phyloP scores from a whole-genome alignment of 2,329 filamentous ascomycete species.

The Sclerotinia borealis region DNA sequence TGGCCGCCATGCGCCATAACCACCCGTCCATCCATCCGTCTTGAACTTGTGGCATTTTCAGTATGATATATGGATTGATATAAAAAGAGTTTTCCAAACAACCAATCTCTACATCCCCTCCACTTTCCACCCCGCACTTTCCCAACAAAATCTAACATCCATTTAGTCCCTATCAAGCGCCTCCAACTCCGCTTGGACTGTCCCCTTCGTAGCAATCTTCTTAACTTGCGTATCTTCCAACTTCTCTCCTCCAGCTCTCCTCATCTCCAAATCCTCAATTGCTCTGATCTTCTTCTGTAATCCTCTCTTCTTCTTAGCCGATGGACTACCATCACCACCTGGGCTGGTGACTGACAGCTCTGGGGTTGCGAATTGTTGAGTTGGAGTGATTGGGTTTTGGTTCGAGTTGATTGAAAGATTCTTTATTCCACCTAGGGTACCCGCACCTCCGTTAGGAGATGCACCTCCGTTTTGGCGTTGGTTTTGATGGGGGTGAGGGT shows the following conservation, averaged over 20 bases:
- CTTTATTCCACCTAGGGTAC: conserved; percentile 24
- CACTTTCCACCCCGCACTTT: too few relatives aligned
- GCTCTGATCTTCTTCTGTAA: conserved; percentile 96
- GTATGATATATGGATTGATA: conserved; percentile 2
- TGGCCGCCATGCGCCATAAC: neutral
- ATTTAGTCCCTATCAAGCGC: conserved; percentile 25
- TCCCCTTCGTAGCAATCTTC: conserved; percentile 87
- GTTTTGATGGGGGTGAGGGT: conserved; percentile 12
- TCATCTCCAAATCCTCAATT: conserved; percentile 97
- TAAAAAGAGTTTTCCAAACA: conserved; percentile 4
- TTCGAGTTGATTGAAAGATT: conserved; percentile 31
- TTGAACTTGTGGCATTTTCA: neutral
- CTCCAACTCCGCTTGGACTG: conserved; percentile 78
- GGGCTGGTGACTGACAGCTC: conserved; percentile 49
- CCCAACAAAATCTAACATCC: neutral
- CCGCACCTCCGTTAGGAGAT: conserved; percentile 3
- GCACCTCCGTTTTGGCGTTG: conserved; percentile 2
- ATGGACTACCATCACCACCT: conserved; percentile 52
- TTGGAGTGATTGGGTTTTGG: conserved; percentile 15
- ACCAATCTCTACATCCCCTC: neutral
- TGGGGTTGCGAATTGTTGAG: conserved; percentile 31
- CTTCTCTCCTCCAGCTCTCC: conserved; percentile 89
- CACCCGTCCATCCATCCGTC: neutral
- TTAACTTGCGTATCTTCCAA: conserved; percentile 97
- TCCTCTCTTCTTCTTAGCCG: conserved; percentile 90